A percentile compares a stretch with the other conserved stretches of the same genome.
phyloP scores from a whole-genome alignment of 352 stramenopile genomes.

The Phytophthora citricola region DNA sequence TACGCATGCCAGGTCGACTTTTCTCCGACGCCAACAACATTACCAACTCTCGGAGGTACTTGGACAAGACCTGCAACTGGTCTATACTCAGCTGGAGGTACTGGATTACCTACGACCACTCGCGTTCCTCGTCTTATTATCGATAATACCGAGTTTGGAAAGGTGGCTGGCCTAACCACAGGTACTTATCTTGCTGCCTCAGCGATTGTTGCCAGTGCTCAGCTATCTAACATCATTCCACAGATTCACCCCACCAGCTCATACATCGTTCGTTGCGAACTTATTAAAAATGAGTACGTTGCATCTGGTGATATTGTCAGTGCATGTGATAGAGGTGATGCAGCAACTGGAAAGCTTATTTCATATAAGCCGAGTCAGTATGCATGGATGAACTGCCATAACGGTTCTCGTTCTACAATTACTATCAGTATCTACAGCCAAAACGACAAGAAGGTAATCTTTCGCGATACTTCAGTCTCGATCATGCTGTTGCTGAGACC shows the following conservation, averaged over 20 bases:
- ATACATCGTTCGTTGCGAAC: slow-evolving; percentile 28
- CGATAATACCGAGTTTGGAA: slow-evolving; percentile 22
- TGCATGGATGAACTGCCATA: background rate
- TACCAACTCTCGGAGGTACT: background rate
- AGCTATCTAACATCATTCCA: slow-evolving; percentile 23
- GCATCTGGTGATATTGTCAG: slow-evolving; percentile 19
- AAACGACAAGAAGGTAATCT: background rate
- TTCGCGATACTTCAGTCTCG: background rate
- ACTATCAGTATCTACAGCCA: background rate
- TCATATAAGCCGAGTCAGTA: slow-evolving; percentile 4
- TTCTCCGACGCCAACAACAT: background rate
- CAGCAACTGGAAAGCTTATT: slow-evolving; percentile 15
- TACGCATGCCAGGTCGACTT: slow-evolving; percentile 20
- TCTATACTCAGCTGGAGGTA: background rate
- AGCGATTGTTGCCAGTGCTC: slow-evolving; percentile 7
- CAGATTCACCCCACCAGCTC: slow-evolving; percentile 4
- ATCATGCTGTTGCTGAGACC: slow-evolving; percentile 11
- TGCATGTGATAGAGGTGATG: slow-evolving; percentile 20
- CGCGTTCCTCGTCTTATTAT: slow-evolving; percentile 20
- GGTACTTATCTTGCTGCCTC: slow-evolving; percentile 16
- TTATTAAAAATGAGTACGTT: slow-evolving; percentile 32
- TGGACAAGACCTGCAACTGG: slow-evolving; percentile 1
- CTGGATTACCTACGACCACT: slow-evolving; percentile 14
- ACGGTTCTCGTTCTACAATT: background rate
- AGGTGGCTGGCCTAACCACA: slow-evolving; percentile 4